Evolutionary conservation across 495 filamentous ascomycete genomes (phyloP).

Genomic region (Lepraria neglecta): DNA sequence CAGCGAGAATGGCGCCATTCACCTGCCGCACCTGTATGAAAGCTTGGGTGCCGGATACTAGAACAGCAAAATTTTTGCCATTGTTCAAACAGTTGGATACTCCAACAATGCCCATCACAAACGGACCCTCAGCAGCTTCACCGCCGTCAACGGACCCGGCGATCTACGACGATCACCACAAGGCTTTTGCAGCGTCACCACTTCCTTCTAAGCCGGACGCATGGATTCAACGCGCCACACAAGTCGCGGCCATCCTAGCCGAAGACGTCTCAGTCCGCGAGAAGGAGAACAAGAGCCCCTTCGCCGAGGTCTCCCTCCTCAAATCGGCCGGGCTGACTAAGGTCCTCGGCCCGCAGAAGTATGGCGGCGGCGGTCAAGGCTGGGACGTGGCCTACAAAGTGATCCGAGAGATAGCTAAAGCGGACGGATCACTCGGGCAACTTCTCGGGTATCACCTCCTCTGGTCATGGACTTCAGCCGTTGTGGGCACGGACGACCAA

Average conservation of each 20-base stretch:
- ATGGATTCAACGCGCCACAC: conserved; percentile 48
- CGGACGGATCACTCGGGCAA: conserved; percentile 55
- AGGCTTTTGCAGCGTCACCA: conserved; percentile 37
- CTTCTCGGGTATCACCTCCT: conserved; percentile 56
- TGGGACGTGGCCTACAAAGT: conserved; percentile 52
- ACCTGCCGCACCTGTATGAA: background rate
- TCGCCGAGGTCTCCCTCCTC: conserved; percentile 50
- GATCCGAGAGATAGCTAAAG: conserved; percentile 54
- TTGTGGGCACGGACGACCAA: conserved; percentile 52
- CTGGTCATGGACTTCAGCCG: conserved; percentile 51
- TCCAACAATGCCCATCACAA: conserved; percentile 4
- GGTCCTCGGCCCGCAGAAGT: conserved; percentile 47
- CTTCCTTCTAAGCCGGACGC: conserved; percentile 39
- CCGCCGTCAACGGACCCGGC: conserved; percentile 43
- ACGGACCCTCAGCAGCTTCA: conserved; percentile 7
- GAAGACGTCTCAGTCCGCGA: conserved; percentile 48
- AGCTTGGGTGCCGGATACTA: background rate
- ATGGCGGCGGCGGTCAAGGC: conserved; percentile 51
- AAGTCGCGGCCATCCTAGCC: conserved; percentile 48
- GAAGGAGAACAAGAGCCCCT: conserved; percentile 50
- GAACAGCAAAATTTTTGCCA: background rate
- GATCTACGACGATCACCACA: conserved; percentile 44
- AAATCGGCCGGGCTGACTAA: conserved; percentile 53
- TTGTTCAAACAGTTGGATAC: background rate
- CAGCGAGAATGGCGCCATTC: background rate